Base-by-base conservation (phyloP, 345 rosid genomes). In the Leavenworthia alabamica region DNA sequence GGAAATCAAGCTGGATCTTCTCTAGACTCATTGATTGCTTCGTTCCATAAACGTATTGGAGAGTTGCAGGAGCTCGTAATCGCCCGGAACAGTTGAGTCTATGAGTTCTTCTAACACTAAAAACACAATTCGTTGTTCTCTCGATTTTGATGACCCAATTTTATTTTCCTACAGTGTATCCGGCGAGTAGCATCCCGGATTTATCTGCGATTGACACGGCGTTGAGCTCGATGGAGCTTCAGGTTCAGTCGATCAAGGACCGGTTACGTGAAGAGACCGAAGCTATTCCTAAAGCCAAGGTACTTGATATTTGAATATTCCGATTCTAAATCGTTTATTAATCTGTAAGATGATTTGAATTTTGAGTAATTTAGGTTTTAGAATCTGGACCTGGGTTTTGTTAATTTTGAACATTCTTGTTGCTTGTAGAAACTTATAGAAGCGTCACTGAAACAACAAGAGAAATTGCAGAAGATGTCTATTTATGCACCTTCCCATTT, bases 31-130 rank as follows among this genome's bases (percentile, higher is more conserved):
- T 73, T 93, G 56, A 80, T 86, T 1, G 64, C 78, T 41, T 77
- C 94, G 9, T 87, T 93, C 65, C 79, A 83, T 61, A 63, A 83
- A 58, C 84, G 92, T 16, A 82, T 89, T 61, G 64, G 82, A 15
- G 91, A 85, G 77, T 79, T 89, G 14, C 91, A 93, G 63, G 88
- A 89, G 62, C 91, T 93, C 80, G 94, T 87, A 13, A 87, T 93
- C 62, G 97, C 81, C 22, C 73, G 97, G 11, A 89, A 93, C 88
- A 85, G 96, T 89, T 89, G 75, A 83, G 84, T 77, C 47, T 77
- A n/a, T 47, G 16, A 23, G 22, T 53, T 54, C 33, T 53, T 54
- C 33, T 6, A 47, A 22, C 23, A 22, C 27, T 59, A 8, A 1
- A 23, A 6, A 6, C 10, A 3, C 26, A 22, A 14, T 3, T 0